Evolutionary conservation across 192 early-diverging fungal species (phyloP).

Genomic region (Borealophlyctis nickersoniae): DNA sequence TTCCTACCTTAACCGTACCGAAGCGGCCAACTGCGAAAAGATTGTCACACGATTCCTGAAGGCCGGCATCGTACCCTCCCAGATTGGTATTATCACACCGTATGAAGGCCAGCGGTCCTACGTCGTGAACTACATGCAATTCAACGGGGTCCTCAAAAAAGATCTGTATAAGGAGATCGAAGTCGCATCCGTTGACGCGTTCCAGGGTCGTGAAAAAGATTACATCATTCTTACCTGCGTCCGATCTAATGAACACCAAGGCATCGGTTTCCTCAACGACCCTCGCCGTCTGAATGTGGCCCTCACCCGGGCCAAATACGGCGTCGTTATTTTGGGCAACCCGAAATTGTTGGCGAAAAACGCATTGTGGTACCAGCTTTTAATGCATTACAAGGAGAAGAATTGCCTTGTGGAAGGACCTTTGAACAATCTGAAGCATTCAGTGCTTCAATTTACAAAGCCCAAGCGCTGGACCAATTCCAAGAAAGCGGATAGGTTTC

Average conservation of each 20-base stretch:
- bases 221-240: constrained; percentile 79
- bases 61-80: constrained; percentile 75
- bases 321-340: constrained; percentile 84
- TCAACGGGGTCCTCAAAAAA: constrained; percentile 81
- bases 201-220: constrained; percentile 90
- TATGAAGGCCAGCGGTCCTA: constrained; percentile 98
- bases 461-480: constrained; percentile 23
- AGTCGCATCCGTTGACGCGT: constrained; percentile 91
- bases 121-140: constrained; percentile 94
- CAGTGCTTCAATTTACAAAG: constrained; percentile 79
- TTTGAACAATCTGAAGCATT: constrained; percentile 80
- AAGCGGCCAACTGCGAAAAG: constrained; percentile 96
- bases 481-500: constrained; percentile 19
- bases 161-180: constrained; percentile 99
- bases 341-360: constrained; percentile 92
- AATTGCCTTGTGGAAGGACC: constrained; percentile 91
- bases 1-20: constrained; percentile 95
- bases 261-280: constrained; percentile 84
- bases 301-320: constrained; percentile 80
- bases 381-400: constrained; percentile 88
- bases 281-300: constrained; percentile 85
- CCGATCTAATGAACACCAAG: constrained; percentile 68
- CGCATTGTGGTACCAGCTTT: constrained; percentile 93
- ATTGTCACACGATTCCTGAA: constrained; percentile 93
- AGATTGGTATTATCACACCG: constrained; percentile 98